Evolutionary conservation across 306 rosid species (phyloP).

Genomic region (Medicago arabica): DNA sequence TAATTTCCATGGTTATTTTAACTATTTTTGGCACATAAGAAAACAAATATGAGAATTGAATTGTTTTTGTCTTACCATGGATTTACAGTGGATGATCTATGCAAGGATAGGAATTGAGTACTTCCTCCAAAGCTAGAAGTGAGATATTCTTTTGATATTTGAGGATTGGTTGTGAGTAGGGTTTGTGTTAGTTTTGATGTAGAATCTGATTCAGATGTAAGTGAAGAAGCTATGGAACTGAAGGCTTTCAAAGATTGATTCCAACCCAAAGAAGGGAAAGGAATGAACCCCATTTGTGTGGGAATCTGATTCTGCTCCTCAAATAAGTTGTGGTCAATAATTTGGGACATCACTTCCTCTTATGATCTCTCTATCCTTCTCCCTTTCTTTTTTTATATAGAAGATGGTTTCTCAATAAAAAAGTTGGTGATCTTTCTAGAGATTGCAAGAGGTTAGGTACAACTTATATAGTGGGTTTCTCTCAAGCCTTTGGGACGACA

Average conservation of each 20-base stretch:
- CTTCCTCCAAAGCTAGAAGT: conserved; percentile 52
- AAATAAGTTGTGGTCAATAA: conserved; percentile 60
- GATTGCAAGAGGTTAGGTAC: conserved; percentile 14
- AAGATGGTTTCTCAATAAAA: background rate
- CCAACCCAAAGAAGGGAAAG: conserved; percentile 64
- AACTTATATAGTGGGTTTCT: conserved; percentile 5
- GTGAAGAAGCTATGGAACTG: conserved; percentile 51
- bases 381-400: background rate
- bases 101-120: conserved; percentile 79
- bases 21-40: background rate
- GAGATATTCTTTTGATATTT: conserved; percentile 55
- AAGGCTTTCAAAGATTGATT: conserved; percentile 62
- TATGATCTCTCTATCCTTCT: background rate
- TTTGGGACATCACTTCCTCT: conserved; percentile 56
- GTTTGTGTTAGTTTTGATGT: conserved; percentile 64
- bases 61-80: conserved; percentile 60
- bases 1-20: background rate
- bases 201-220: conserved; percentile 53
- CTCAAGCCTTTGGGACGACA: background rate
- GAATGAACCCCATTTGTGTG: conserved; percentile 67
- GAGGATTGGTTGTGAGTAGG: conserved; percentile 58
- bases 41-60: background rate
- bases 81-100: conserved; percentile 74
- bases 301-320: conserved; percentile 64
- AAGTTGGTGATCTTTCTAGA: conserved; percentile 32